These are phyloP conservation scores for Sedum album DNA, from an alignment of 164 flowering plant species.

Conservation along the genomic window DNA sequence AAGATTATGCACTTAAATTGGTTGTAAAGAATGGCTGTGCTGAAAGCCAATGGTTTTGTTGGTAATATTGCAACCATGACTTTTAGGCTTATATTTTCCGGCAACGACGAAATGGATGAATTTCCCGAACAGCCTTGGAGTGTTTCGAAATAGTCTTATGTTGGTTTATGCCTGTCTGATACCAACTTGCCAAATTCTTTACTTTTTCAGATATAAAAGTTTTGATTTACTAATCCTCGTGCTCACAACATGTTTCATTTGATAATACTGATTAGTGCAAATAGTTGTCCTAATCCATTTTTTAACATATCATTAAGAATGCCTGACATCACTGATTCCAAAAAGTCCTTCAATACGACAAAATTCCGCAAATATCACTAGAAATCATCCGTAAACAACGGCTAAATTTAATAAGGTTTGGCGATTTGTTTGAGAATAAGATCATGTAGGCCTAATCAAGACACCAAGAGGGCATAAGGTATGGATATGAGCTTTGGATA, in stretches of 20 bases:
- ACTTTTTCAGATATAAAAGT: not conserved
- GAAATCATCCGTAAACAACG: not conserved
- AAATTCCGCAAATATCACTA: not conserved
- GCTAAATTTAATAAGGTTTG: not conserved
- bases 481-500: not conserved
- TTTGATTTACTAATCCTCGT: not conserved
- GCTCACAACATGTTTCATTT: not conserved
- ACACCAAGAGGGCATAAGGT: not conserved
- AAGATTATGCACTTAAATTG: no score
- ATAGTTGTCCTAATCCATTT: not conserved
- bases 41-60: no score
- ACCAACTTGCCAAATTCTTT: not conserved
- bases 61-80: no score
- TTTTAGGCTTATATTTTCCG: no score
- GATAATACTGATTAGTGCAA: not conserved
- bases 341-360: not conserved
- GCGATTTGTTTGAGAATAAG: not conserved
- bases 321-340: not conserved
- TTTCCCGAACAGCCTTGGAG: not conserved
- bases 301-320: constrained; percentile 2
- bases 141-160: not conserved
- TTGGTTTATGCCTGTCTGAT: not conserved
- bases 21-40: no score
- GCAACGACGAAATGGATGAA: no score
- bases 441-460: not conserved